Base-by-base conservation (phyloP, 2,329 filamentous ascomycete species). In the Metarhizium sp. region DNA sequence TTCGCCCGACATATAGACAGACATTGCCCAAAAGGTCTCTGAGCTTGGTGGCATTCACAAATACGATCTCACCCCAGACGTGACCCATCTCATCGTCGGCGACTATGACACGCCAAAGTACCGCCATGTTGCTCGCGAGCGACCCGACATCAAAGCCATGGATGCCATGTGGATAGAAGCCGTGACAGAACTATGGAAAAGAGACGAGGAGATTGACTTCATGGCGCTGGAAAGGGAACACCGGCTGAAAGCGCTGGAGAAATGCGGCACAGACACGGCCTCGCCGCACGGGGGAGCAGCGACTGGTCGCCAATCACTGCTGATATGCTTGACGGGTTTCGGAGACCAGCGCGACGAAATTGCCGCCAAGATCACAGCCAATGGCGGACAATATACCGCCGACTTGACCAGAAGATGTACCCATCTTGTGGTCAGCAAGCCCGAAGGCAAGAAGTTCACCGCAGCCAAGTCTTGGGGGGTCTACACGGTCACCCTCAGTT, bases 81-180 rank as follows among this genome's bases (percentile, higher is more conserved):
- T 95, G 50, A 97, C 94, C 5, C 94, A 99, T 74, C 84, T 99
- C 50, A 81, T 99, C 59, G 90, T 96, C 59, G 94, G 92, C 68
- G 86, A 88, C 64, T 88, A 90, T 64, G 83, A 92, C 67, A 97
- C 92, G 1, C 84, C 88, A 51, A 99, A 99, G 71, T 99, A 99
- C 73, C 87, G 86, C 69, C 96, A 95, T 76, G 92, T 97, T 65
- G 94, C 92, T 54, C 89, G 86, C 66, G 88, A 92, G 68, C 82
- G 94, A 53, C 84, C 87, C 50, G 94, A 99, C 66, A 86, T 99
- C 65, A 85, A 84, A 67, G 86, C 91, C 51, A 85, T 99, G 74
- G 82, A 82, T 47, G 82, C 86, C n/a, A 80, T 82, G 64, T 99
- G 91, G 89, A 80, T 99, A 51, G 85, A 92, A 55, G 88, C 87